Evolutionary conservation across 352 stramenopile species (phyloP), one percentile per base, ranked within the genome.

Genomic region (Phytophthora sp.): DNA sequence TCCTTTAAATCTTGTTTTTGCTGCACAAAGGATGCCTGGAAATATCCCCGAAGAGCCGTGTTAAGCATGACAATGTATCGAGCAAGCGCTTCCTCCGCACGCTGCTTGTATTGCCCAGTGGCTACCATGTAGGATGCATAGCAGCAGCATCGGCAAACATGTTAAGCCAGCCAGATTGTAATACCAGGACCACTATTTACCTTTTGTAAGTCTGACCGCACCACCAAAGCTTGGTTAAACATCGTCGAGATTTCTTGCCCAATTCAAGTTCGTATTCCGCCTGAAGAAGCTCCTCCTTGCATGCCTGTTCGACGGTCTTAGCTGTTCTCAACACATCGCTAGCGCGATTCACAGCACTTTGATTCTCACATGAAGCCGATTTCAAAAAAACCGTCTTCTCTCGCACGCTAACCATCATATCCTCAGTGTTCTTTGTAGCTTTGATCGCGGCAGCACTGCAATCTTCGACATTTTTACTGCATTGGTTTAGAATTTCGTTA

Each of bases 391-490:
- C 43, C 15, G 24, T 50, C 23, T 37, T 50, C 24, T 35, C 43
- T 23, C 43, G 43, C 21, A 50, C 43, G 17, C 28, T 53, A 39
- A 39, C 44, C 28, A 53, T 30, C 21, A 32, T 54, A 12, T 54
- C 18, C n/a, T 43, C 30, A 15, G 31, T 42, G 30, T 43, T 42
- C 11, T 18, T 42, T 5, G 13, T 31, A 12, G 44, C 46, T 32
- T 27, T 28, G 12, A 4, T 20, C n/a, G 31, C 46, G 31, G 46
- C 31, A 54, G 20, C 46, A 24, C 30, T 31, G 23, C 44, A 52
- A 12, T 39, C 17, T 4, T 28, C 17, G 8, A 52, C 44, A 30
- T 54, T 54, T 6, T 32, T 54, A 21, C 46, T 32, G 46, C 31
- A 34, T 21, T 54, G 46, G 6, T 28, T 11, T 3, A 54, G 31